Base-by-base conservation (phyloP, 345 rosid genomes). In the Citrus sp. region DNA sequence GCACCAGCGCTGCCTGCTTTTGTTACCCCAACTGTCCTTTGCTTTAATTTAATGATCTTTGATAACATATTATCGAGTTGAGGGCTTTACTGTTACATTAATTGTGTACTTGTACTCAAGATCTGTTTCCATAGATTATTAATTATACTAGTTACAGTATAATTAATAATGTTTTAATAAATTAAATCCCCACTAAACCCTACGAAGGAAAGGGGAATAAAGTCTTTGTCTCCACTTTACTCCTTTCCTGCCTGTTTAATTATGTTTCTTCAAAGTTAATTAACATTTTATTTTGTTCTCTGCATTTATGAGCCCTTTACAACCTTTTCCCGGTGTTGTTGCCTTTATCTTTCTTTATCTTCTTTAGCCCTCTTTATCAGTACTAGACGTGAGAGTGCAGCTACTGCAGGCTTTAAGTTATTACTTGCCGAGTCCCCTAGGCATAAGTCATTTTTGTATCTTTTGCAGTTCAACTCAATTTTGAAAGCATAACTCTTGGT, bases 161-260 rank as follows among this genome's bases (percentile, higher is more conserved):
- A 79, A 62, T n/a, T 46, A 46, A 54, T 16, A 63, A 49, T 56
- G 30, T 74, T 74, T 74, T 74, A 46, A 62, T 75, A 27, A 72
- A 56, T 72, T 46, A 64, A 74, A 61, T 18, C 55, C 38, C 70
- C 73, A 54, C 64, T 42, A 56, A 74, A 42, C 70, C 25, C 30
- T 38, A 72, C 65, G 46, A 62, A 61, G 64, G 27, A 81, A 78
- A 80, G 35, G 58, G 22, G 69, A 74, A 76, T 60, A 85, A 80
- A 85, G 81, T 8, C 46, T 73, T 75, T 75, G 77, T 63, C 77
- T 77, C 80, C 83, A 56, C 90, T 85, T 85, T 85, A 85, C 82
- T 84, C 86, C 86, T 73, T 83, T 25, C 70, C 70, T 63, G 62
- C 78, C n/a, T 18, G 66, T 73, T 59, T 68, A 84, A 78, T 81